phyloP scores from a whole-genome alignment of 129 eudicot genomes.

The Flaveria linearis region DNA sequence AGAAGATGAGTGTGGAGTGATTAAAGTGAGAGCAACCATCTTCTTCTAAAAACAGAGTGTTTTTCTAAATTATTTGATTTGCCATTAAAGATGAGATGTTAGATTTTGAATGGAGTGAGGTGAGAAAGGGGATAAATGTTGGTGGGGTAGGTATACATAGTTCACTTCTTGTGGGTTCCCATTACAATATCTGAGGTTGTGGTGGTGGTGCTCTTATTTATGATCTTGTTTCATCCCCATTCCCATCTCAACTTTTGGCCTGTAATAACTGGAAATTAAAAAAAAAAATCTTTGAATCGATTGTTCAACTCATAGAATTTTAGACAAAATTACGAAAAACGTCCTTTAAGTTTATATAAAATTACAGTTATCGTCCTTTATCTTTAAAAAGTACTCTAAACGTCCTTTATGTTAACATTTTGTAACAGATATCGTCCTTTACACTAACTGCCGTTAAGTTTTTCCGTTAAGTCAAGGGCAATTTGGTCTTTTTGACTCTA shows the following conservation, averaged over 20 bases:
- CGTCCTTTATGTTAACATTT: no score
- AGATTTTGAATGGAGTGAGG: constrained; percentile 17
- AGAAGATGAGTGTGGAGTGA: constrained; percentile 56
- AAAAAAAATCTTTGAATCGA: no score
- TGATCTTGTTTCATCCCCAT: constrained; percentile 45
- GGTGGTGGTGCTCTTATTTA: constrained; percentile 50
- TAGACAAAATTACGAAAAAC: no score
- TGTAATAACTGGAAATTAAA: background rate
- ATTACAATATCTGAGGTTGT: constrained; percentile 54
- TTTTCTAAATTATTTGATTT: background rate
- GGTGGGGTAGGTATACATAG: constrained; percentile 10
- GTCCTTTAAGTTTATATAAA: no score
- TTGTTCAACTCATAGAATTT: no score
- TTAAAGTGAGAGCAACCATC: constrained; percentile 69
- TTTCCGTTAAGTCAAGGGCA: no score
- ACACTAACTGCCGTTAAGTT: no score
- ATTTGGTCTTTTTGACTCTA: no score
- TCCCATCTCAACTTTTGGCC: constrained; percentile 21
- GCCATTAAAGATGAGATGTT: constrained; percentile 10
- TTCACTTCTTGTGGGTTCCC: constrained; percentile 34
- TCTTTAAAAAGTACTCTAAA: no score
- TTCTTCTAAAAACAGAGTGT: background rate
- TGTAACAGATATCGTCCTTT: no score
- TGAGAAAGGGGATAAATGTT: constrained; percentile 32
- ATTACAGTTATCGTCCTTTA: no score